A percentile compares a stretch with the other conserved stretches of the same genome.
These are phyloP conservation scores for Gentiana macrophylla DNA, from an alignment of 257 asterid genomes.

Conservation along the genomic window DNA sequence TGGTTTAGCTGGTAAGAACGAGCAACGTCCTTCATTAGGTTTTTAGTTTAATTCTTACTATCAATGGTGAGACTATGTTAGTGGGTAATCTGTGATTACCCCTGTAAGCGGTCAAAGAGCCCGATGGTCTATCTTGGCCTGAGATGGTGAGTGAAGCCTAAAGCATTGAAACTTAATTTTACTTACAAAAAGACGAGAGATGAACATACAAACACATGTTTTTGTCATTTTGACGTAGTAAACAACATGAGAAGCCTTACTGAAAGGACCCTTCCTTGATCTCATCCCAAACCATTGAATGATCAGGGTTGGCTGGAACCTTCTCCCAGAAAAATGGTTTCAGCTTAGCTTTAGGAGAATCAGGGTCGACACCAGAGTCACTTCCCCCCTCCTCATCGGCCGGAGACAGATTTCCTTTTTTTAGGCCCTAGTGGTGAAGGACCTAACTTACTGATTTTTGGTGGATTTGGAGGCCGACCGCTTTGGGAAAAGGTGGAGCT, in stretches of 20 bases:
- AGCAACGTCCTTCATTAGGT: no score
- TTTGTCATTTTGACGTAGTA: background rate
- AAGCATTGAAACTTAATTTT: no score
- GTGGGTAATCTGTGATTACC: no score
- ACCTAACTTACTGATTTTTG: slow-evolving; percentile 27
- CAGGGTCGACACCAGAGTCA: slow-evolving; percentile 36
- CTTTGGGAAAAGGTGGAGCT: slow-evolving; percentile 82
- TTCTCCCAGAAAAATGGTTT: slow-evolving; percentile 99
- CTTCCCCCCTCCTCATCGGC: slow-evolving; percentile 22
- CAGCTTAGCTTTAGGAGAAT: slow-evolving; percentile 66
- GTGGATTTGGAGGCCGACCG: slow-evolving; percentile 61
- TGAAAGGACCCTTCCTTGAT: slow-evolving; percentile 91
- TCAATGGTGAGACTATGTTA: no score
- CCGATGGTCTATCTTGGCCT: no score
- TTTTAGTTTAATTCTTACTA: no score
- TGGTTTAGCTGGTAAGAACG: no score
- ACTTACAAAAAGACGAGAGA: no score
- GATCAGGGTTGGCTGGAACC: slow-evolving; percentile 81
- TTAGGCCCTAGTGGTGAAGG: slow-evolving; percentile 46
- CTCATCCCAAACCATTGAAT: slow-evolving; percentile 95
- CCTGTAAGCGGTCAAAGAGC: no score
- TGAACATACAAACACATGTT: no score
- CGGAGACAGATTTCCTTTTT: slow-evolving; percentile 28
- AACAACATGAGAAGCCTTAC: slow-evolving; percentile 31
- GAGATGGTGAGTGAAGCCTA: no score